These are phyloP conservation scores for Ligustrum vulgare DNA, from an alignment of 257 asterid species.

Conservation along the genomic window DNA sequence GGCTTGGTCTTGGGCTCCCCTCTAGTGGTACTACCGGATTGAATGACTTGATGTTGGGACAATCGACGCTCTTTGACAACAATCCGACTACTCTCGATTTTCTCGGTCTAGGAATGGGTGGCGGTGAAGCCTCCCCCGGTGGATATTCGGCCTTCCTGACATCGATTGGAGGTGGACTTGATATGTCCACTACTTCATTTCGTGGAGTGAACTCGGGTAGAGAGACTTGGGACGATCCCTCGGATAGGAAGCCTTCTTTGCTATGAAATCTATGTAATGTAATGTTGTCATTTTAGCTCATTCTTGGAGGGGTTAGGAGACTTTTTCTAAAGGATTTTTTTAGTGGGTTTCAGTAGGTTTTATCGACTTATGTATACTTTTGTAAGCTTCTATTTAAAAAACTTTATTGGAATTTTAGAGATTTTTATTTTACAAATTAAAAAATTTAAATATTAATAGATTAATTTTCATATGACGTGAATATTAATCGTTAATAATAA, in stretches of 20 bases:
- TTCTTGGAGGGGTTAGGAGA: no score
- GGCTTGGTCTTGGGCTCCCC: slow-evolving; percentile 53
- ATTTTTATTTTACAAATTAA: no score
- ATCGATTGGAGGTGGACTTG: slow-evolving; percentile 42
- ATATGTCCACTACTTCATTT: slow-evolving; percentile 24
- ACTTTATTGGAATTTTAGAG: no score
- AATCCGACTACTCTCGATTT: slow-evolving; percentile 75
- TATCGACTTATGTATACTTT: no score
- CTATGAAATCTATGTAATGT: no score
- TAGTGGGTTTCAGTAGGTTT: no score
- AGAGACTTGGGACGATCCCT: slow-evolving; percentile 56
- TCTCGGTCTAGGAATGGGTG: slow-evolving; percentile 71
- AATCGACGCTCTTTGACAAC: slow-evolving; percentile 37
- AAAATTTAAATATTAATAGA: no score
- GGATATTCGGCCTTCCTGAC: slow-evolving; percentile 51
- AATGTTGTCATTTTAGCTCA: no score
- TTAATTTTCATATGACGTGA: no score
- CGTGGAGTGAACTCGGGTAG: slow-evolving; percentile 29
- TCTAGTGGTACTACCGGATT: slow-evolving; percentile 35
- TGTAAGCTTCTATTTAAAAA: no score
- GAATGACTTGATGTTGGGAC: slow-evolving; percentile 51
- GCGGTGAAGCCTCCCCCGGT: slow-evolving; percentile 31
- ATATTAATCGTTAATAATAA: no score
- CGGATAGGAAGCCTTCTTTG: slow-evolving; percentile 60
- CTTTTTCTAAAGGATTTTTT: no score